Evolutionary conservation across 2,329 filamentous ascomycete species (phyloP).

Genomic region (Diaporthe helianthi): DNA sequence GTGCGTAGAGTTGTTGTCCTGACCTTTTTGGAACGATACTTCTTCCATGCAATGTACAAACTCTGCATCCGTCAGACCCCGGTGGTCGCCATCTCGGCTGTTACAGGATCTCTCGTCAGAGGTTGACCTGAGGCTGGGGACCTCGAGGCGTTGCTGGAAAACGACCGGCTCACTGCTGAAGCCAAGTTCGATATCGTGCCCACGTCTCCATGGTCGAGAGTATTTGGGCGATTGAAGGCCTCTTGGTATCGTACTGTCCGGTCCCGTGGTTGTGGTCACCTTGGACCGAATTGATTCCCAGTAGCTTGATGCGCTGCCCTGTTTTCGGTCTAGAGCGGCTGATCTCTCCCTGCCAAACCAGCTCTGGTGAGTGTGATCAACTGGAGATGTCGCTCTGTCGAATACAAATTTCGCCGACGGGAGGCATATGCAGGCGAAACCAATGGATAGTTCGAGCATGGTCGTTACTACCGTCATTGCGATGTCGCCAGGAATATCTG

Average conservation of each 20-base stretch:
- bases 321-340: neutral
- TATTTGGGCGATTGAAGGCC: neutral
- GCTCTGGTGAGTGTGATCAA: neutral
- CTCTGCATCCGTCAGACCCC: neutral
- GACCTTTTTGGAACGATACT: neutral
- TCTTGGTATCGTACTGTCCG: neutral
- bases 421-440: constrained; percentile 40
- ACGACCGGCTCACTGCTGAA: constrained; percentile 10
- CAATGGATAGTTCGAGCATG: constrained; percentile 39
- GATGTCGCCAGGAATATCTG: constrained; percentile 13
- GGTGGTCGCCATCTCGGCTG: neutral
- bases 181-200: neutral
- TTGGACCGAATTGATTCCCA: constrained; percentile 15
- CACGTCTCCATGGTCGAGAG: neutral
- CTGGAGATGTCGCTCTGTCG: neutral
- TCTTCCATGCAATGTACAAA: constrained; percentile 1
- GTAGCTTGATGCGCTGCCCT: neutral
- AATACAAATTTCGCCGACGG: constrained; percentile 37
- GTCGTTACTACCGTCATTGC: constrained; percentile 4
- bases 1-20: neutral
- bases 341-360: neutral
- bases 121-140: constrained; percentile 25
- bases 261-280: constrained; percentile 1
- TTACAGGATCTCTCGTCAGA: constrained; percentile 1
- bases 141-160: constrained; percentile 24